These are phyloP conservation scores for Saccharomycopsis hybrid DNA, from an alignment of 1,139 yeast species.

Conservation along the genomic window DNA sequence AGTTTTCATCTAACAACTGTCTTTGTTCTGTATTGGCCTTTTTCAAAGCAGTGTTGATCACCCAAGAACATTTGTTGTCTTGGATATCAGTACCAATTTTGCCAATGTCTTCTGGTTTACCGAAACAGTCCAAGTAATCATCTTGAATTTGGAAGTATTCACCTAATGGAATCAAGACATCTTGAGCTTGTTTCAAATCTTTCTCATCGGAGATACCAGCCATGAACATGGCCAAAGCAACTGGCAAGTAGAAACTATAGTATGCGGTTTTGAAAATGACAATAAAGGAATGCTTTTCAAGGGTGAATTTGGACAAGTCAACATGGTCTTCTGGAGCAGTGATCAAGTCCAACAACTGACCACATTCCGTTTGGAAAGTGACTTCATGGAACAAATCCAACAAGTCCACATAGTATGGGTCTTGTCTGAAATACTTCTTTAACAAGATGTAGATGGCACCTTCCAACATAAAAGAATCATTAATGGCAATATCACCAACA, in stretches of 20 bases:
- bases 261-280: slow-evolving; percentile 96
- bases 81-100: slow-evolving; percentile 98
- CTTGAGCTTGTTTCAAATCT: slow-evolving; percentile 84
- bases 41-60: slow-evolving; percentile 85
- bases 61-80: slow-evolving; percentile 99
- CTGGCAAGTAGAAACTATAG: slow-evolving; percentile 96
- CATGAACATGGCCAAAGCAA: slow-evolving; percentile 92
- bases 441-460: slow-evolving; percentile 86
- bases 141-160: slow-evolving; percentile 99
- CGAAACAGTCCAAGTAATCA: slow-evolving; percentile 94
- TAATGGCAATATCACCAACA: slow-evolving; percentile 90
- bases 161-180: slow-evolving; percentile 88
- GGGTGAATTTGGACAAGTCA: slow-evolving; percentile 79
- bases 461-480: slow-evolving; percentile 95
- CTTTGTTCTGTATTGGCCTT: slow-evolving; percentile 79
- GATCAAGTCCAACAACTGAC: slow-evolving; percentile 89
- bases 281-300: slow-evolving; percentile 88
- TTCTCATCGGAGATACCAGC: slow-evolving; percentile 65
- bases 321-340: slow-evolving; percentile 97
- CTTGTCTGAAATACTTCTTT: slow-evolving; percentile 81
- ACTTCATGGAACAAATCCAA: slow-evolving; percentile 90
- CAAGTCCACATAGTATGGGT: slow-evolving; percentile 79
- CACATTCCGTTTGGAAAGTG: slow-evolving; percentile 95
- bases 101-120: slow-evolving; percentile 96
- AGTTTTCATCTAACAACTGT: slow-evolving; percentile 71